A percentile compares a stretch with the other conserved stretches of the same genome.
Evolutionary conservation across 148 eudicot species (phyloP).

Genomic region (Nepenthes gracilis): DNA sequence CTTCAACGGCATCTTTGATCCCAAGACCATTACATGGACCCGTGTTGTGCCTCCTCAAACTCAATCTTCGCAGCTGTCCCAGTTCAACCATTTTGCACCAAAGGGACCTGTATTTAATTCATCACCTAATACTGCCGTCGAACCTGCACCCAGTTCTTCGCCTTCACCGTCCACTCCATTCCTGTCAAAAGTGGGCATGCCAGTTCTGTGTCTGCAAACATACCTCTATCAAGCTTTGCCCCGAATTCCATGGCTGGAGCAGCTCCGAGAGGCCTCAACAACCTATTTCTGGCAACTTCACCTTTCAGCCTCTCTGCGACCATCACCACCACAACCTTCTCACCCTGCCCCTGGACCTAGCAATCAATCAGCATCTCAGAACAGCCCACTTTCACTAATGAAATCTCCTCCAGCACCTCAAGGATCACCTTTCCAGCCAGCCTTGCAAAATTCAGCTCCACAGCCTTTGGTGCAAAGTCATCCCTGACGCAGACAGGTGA

Average conservation of each 20-base stretch:
- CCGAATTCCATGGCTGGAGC: slow-evolving; percentile 23
- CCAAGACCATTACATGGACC: slow-evolving; percentile 17
- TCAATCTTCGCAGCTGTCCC: slow-evolving; percentile 24
- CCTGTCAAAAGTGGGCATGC: slow-evolving; percentile 22
- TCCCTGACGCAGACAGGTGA: slow-evolving; percentile 34
- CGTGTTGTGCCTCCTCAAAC: slow-evolving; percentile 16
- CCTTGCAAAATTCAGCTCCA: slow-evolving; percentile 20
- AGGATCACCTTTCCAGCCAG: slow-evolving; percentile 37
- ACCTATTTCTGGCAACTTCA: slow-evolving; percentile 49
- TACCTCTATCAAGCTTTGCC: slow-evolving; percentile 36
- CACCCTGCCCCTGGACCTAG: slow-evolving; percentile 31
- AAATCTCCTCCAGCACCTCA: slow-evolving; percentile 36
- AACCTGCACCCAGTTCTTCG: slow-evolving; percentile 26
- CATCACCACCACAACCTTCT: slow-evolving; percentile 28
- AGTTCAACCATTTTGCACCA: slow-evolving; percentile 20
- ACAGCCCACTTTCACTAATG: slow-evolving; percentile 14
- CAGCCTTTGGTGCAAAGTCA: slow-evolving; percentile 30
- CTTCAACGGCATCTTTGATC: slow-evolving; percentile 11
- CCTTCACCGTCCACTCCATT: slow-evolving; percentile 21
- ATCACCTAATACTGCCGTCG: slow-evolving; percentile 15
- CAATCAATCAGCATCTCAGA: slow-evolving; percentile 24
- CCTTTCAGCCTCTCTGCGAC: slow-evolving; percentile 57
- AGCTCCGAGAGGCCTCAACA: slow-evolving; percentile 27
- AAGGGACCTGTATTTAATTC: slow-evolving; percentile 17
- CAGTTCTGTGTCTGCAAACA: slow-evolving; percentile 12